Base-by-base conservation (phyloP, 495 filamentous ascomycete genomes). In the Podospora bellae-mahoneyi region DNA sequence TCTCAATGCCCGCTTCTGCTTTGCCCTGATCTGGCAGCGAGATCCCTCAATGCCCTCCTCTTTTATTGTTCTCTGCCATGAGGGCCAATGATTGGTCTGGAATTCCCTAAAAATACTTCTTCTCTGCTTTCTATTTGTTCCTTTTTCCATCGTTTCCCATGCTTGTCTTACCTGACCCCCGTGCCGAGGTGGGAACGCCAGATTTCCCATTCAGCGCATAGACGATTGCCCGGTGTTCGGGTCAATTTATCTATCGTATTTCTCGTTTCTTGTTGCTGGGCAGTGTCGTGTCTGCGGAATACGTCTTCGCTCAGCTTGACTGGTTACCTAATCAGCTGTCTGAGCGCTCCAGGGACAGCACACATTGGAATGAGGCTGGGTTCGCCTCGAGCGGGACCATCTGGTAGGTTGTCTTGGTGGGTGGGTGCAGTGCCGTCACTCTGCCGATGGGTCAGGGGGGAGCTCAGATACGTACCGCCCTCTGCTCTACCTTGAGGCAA, bases 291-390 rank as follows among this genome's bases (percentile, higher is more conserved):
- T 63, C 13, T 20, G 9, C 62, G 62, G 30, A 60, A 64, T 32
- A 60, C 23, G 27, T 65, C 34, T 61, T 39, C 23, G 55, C 57
- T 48, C 67, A 65, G 67, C 27, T 69, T 58, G n/a, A 19, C 55
- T 7, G 60, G 63, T 70, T 64, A 64, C 64, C 68, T 64, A 64
- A 70, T 67, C 61, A 53, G 13, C 34, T 48, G 66, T 60, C 39
- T 48, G 39, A 64, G 27, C n/a, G 68, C 56, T 20, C 16, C n/a
- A 20, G 55, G 55, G 28, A 39, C 55, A 23, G 57, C 57, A 23
- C 57, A 62, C 70, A 71, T 68, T 64, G 65, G 20, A 64, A 48
- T 71, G 70, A 67, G 73, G 71, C 70, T 72, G 66, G 68, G 68
- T 57, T 58, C 39, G 66, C 61, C 70, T 63, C 61, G 30, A 63